Evolutionary conservation across 257 asterid species (phyloP).

Genomic region (Nicotiana noctiflora): DNA sequence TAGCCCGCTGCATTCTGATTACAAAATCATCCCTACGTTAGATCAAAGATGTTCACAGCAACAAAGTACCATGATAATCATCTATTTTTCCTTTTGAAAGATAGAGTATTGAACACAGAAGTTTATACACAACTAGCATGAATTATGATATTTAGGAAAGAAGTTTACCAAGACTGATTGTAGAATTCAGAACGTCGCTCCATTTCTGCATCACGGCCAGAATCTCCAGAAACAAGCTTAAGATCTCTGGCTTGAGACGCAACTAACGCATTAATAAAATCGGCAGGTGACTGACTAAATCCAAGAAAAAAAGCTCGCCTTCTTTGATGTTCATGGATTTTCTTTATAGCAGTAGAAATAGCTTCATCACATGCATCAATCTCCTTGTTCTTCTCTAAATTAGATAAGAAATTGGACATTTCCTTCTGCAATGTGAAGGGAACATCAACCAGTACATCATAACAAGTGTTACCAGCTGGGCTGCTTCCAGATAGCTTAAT

Average conservation of each 20-base stretch:
- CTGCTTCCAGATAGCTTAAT: conserved; percentile 69
- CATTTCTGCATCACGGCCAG: conserved; percentile 52
- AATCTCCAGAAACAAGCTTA: conserved; percentile 65
- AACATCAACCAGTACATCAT: conserved; percentile 72
- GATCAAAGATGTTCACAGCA: background rate
- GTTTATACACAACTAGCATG: background rate
- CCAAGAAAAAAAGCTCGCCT: conserved; percentile 81
- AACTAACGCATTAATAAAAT: conserved; percentile 65
- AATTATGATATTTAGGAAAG: background rate
- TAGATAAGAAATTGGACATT: conserved; percentile 40
- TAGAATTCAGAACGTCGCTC: conserved; percentile 71
- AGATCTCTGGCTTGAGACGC: conserved; percentile 84
- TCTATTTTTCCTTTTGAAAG: background rate
- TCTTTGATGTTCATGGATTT: conserved; percentile 53
- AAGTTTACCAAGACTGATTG: conserved; percentile 66
- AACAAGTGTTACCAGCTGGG: conserved; percentile 75
- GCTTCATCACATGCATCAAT: conserved; percentile 60
- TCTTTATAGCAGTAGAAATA: conserved; percentile 57
- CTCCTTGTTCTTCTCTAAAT: conserved; percentile 46
- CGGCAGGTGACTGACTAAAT: conserved; percentile 88
- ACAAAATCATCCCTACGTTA: background rate
- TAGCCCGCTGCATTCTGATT: background rate
- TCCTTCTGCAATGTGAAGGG: conserved; percentile 53
- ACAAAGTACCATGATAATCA: background rate
- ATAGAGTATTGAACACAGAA: background rate